Evolutionary conservation across 192 early-diverging fungal genomes (phyloP).

Genomic region (Phycomyces nitens): DNA sequence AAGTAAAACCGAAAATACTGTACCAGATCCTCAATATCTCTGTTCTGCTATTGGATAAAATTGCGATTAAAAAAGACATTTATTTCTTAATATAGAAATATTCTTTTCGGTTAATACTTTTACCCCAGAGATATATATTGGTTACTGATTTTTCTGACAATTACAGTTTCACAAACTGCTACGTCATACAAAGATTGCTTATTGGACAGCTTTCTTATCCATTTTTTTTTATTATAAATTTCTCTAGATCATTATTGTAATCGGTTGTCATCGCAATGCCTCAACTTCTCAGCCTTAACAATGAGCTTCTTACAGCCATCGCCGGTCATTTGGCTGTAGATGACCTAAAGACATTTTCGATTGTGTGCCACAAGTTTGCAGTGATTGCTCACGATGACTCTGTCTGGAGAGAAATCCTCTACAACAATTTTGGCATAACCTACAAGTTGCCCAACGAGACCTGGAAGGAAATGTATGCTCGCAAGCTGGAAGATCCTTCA

Average conservation of each 20-base stretch:
- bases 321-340: constrained; percentile 13
- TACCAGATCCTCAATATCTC: too few relatives aligned
- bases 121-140: not conserved
- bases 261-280: not conserved
- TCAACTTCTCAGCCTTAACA: constrained; percentile 8
- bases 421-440: constrained; percentile 25
- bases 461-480: constrained; percentile 25
- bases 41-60: too few relatives aligned
- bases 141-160: constrained; percentile 1
- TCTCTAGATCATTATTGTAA: not conserved
- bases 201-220: not conserved
- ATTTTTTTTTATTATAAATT: constrained; percentile 1
- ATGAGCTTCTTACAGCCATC: constrained; percentile 18
- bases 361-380: constrained; percentile 21
- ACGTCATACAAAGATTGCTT: not conserved
- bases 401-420: constrained; percentile 28
- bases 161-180: not conserved
- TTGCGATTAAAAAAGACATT: too few relatives aligned
- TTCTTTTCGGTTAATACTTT: too few relatives aligned
- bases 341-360: constrained; percentile 8
- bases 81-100: too few relatives aligned
- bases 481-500: constrained; percentile 20
- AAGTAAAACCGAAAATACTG: too few relatives aligned
- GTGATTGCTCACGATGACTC: constrained; percentile 20
- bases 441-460: constrained; percentile 25